phyloP scores from a whole-genome alignment of 106 monocot genomes.

The Dioscorea alata region DNA sequence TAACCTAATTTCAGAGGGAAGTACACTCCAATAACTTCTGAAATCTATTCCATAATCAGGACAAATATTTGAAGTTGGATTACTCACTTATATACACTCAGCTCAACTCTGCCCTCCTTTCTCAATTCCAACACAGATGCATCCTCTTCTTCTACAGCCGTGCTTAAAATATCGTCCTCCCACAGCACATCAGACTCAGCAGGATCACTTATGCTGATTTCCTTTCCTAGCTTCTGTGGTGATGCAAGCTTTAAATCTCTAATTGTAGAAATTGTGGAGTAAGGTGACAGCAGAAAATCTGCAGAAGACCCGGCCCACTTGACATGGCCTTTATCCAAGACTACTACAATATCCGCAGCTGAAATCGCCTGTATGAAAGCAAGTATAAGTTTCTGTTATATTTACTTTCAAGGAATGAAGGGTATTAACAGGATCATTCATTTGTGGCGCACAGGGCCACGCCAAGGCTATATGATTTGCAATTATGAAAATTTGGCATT shows the following conservation, averaged over 20 bases:
- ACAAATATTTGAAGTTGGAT: background rate
- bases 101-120: slow-evolving; percentile 78
- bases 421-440: background rate
- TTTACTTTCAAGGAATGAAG: background rate
- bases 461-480: no score
- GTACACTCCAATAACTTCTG: no score
- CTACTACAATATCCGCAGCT: slow-evolving; percentile 70
- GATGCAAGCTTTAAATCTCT: slow-evolving; percentile 21
- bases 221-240: slow-evolving; percentile 11
- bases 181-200: slow-evolving; percentile 13
- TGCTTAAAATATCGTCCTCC: slow-evolving; percentile 21
- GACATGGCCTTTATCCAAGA: slow-evolving; percentile 82
- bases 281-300: slow-evolving; percentile 44
- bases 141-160: slow-evolving; percentile 36
- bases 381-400: slow-evolving; percentile 3
- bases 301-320: slow-evolving; percentile 67
- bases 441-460: no score
- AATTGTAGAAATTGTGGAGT: slow-evolving; percentile 29
- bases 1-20: no score
- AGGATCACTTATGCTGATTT: slow-evolving; percentile 8
- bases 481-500: no score
- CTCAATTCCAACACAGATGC: slow-evolving; percentile 41
- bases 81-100: slow-evolving; percentile 83
- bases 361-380: slow-evolving; percentile 65
- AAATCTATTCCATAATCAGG: no score